Conservation (phyloP, 805 yeast genomes). For the Phaffomyces antillensis region DNA sequence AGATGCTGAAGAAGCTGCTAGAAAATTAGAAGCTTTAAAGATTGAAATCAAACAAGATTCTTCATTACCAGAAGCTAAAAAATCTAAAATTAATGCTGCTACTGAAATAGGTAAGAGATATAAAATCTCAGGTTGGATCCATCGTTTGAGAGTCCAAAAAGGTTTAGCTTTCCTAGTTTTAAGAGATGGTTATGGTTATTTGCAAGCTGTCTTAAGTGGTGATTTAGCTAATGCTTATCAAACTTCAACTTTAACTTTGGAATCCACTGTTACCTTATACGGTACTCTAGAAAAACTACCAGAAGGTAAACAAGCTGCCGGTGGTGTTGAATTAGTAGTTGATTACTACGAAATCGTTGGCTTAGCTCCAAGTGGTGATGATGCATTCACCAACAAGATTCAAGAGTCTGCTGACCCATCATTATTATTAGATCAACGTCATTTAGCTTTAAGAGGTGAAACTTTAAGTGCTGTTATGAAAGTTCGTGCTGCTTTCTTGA, state of each 20-base stretch:
- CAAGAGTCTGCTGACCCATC: constrained; percentile 94
- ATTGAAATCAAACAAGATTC: constrained; percentile 70
- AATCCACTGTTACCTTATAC: constrained; percentile 71
- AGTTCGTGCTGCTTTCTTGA: constrained; percentile 79
- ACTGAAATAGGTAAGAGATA: constrained; percentile 62
- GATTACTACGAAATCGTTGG: constrained; percentile 89
- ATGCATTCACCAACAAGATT: constrained; percentile 88
- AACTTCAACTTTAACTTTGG: constrained; percentile 81
- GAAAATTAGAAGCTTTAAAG: constrained; percentile 71
- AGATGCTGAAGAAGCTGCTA: constrained; percentile 66
- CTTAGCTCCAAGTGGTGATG: constrained; percentile 94
- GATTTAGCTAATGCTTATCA: constrained; percentile 87
- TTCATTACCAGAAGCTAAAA: constrained; percentile 61
- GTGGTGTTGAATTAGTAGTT: constrained; percentile 88
- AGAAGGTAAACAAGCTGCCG: constrained; percentile 96
- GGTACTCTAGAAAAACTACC: constrained; percentile 83
- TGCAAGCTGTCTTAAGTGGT: constrained; percentile 84
- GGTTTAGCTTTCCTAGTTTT: constrained; percentile 85
- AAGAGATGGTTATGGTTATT: constrained; percentile 90
- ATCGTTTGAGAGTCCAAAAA: constrained; percentile 88
- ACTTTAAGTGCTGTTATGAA: constrained; percentile 87
- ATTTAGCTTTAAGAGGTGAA: constrained; percentile 94
- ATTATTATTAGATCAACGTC: constrained; percentile 88
- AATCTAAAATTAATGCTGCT: constrained; percentile 46
- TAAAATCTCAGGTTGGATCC: constrained; percentile 89